Evolutionary conservation across 1,284 basidiomycete species (phyloP).

Genomic region (Microbotryum scabiosae): DNA sequence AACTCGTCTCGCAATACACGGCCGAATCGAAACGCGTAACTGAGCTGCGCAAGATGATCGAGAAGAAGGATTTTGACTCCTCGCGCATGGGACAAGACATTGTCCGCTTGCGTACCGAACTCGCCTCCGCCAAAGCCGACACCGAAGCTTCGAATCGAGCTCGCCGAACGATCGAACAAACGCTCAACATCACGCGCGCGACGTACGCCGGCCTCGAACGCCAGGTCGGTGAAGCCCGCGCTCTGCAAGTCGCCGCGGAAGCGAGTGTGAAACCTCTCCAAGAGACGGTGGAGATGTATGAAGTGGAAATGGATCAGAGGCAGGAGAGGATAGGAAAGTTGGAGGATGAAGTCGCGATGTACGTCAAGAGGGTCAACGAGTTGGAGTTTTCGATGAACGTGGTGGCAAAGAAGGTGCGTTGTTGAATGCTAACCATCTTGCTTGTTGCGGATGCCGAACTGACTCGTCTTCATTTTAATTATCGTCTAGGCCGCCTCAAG

Average conservation of each 20-base stretch:
- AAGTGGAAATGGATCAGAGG: not conserved
- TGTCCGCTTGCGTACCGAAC: not conserved
- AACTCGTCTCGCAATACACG: not conserved
- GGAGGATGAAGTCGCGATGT: conserved; percentile 4
- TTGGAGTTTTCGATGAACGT: conserved; percentile 12
- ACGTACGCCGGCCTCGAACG: not conserved
- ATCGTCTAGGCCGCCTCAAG: not conserved
- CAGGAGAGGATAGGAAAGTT: conserved; percentile 11
- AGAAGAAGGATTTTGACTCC: conserved; percentile 7
- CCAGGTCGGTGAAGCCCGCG: not conserved
- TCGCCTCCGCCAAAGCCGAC: not conserved
- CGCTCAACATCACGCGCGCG: not conserved
- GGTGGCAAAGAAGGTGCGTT: conserved; percentile 12
- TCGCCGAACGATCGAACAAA: not conserved
- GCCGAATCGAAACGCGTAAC: not conserved
- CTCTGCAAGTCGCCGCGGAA: not conserved
- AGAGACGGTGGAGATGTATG: not conserved
- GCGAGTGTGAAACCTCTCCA: not conserved
- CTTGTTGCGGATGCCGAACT: conserved; percentile 8
- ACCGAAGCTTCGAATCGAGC: not conserved
- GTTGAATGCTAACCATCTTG: conserved; percentile 3
- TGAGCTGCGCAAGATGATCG: not conserved
- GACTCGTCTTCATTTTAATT: conserved; percentile 8
- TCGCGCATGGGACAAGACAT: not conserved
- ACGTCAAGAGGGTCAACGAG: conserved; percentile 4